Conservation (phyloP, 208 protist genomes). For the Leptomonas pyrrhocoris region DNA sequence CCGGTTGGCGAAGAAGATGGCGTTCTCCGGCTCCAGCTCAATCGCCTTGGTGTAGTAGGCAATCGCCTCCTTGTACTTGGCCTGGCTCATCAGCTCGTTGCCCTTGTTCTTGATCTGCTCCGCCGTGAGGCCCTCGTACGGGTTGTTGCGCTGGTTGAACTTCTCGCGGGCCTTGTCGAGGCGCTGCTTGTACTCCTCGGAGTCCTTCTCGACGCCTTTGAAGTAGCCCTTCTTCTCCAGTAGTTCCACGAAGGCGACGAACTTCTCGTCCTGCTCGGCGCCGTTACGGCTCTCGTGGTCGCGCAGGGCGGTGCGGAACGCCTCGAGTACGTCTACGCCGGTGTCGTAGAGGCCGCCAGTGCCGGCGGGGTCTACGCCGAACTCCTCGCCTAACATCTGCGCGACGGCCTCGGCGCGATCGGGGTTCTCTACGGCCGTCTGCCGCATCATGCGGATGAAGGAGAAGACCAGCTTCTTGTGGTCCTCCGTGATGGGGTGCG, state of each 20-base stretch:
- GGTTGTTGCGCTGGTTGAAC: slow-evolving; percentile 92
- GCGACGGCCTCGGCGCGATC: slow-evolving; percentile 53
- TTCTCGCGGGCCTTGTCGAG: slow-evolving; percentile 86
- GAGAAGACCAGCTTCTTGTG: slow-evolving; percentile 88
- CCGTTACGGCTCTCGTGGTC: slow-evolving; percentile 45
- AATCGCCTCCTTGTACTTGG: slow-evolving; percentile 94
- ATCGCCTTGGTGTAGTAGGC: slow-evolving; percentile 94
- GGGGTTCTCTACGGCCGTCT: slow-evolving; percentile 37
- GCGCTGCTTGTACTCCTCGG: slow-evolving; percentile 76
- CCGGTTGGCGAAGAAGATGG: slow-evolving; percentile 92
- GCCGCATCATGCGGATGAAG: slow-evolving; percentile 80
- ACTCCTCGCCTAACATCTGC: slow-evolving; percentile 76
- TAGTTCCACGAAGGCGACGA: slow-evolving; percentile 82
- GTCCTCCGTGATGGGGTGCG: slow-evolving; percentile 62
- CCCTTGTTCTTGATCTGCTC: slow-evolving; percentile 94
- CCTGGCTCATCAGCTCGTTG: slow-evolving; percentile 90
- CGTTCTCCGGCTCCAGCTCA: slow-evolving; percentile 87
- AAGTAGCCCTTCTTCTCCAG: slow-evolving; percentile 93
- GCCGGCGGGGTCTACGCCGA: slow-evolving; percentile 77
- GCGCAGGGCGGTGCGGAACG: slow-evolving; percentile 56
- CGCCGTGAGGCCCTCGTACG: slow-evolving; percentile 88
- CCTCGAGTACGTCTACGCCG: slow-evolving; percentile 63
- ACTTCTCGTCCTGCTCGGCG: slow-evolving; percentile 87
- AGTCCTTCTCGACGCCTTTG: slow-evolving; percentile 73
- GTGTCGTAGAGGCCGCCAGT: slow-evolving; percentile 71